phyloP scores from a whole-genome alignment of 495 filamentous ascomycete genomes.

The Haplographium delicatum region DNA sequence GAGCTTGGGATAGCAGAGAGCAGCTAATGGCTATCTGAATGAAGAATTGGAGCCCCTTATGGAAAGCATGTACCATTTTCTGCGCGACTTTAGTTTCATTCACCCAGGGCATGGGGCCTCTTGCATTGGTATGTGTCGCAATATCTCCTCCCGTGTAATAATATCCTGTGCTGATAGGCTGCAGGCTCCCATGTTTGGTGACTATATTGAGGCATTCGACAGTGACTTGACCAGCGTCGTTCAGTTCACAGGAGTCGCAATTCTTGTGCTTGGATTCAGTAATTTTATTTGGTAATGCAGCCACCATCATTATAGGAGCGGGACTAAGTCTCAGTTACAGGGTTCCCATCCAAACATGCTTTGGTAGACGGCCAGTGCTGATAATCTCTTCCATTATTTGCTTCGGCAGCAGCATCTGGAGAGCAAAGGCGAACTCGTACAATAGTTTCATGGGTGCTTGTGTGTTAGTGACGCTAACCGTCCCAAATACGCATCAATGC shows the following conservation, averaged over 20 bases:
- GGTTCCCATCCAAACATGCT: slow-evolving; percentile 55
- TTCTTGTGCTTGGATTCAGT: slow-evolving; percentile 58
- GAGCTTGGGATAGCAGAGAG: background rate
- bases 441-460: slow-evolving; percentile 58
- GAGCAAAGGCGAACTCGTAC: slow-evolving; percentile 51
- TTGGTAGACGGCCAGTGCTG: slow-evolving; percentile 53
- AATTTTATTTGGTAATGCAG: slow-evolving; percentile 67
- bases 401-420: slow-evolving; percentile 54
- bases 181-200: slow-evolving; percentile 20
- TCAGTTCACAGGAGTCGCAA: slow-evolving; percentile 43
- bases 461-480: slow-evolving; percentile 27
- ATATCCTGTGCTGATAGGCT: too few species aligned
- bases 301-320: too few species aligned
- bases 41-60: slow-evolving; percentile 34
- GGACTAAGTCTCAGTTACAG: too few species aligned
- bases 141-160: background rate
- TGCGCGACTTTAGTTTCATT: slow-evolving; percentile 19
- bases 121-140: slow-evolving; percentile 13
- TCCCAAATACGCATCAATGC: background rate
- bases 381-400: slow-evolving; percentile 52
- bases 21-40: too few species aligned
- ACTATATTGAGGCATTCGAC: slow-evolving; percentile 23
- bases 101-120: slow-evolving; percentile 16
- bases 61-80: slow-evolving; percentile 18
- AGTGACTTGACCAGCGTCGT: slow-evolving; percentile 11